Conservation (phyloP, 2,329 filamentous ascomycete species). For the Tolypocladium amazonense region DNA sequence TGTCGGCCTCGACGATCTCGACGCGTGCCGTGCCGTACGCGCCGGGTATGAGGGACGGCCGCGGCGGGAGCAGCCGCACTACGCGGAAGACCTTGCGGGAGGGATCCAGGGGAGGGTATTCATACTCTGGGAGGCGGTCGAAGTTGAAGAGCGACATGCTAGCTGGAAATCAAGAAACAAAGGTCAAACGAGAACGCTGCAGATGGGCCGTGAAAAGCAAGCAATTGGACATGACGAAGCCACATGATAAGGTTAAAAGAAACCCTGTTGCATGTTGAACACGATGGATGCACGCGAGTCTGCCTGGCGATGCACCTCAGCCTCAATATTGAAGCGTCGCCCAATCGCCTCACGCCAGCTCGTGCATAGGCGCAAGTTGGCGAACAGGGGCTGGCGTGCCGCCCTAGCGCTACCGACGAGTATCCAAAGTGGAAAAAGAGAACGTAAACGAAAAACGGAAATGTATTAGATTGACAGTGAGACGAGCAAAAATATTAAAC, state of each 20-base stretch:
- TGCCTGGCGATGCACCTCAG: conserved; percentile 3
- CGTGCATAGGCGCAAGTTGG: too few relatives aligned
- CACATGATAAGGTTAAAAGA: neutral
- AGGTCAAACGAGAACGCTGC: neutral
- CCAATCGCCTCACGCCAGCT: neutral
- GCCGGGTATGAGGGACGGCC: conserved; percentile 7
- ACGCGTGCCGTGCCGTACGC: conserved; percentile 13
- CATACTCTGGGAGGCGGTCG: neutral
- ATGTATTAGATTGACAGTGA: too few relatives aligned
- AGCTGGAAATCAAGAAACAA: neutral
- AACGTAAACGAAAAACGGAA: neutral
- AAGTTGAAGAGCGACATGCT: conserved; percentile 2
- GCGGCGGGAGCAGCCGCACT: conserved; percentile 12
- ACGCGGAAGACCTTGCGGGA: conserved; percentile 11
- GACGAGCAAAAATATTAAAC: neutral
- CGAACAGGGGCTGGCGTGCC: too few relatives aligned
- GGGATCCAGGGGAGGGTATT: conserved; percentile 5
- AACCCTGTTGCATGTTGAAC: neutral
- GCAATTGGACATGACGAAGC: neutral
- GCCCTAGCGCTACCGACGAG: neutral
- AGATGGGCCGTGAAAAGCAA: neutral
- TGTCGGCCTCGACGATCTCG: conserved; percentile 13
- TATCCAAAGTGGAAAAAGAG: neutral
- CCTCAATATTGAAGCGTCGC: conserved; percentile 1
- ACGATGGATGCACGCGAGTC: neutral